These are phyloP conservation scores for Microcyclosporella mali DNA, from an alignment of 2,329 filamentous ascomycete species.

Conservation along the genomic window DNA sequence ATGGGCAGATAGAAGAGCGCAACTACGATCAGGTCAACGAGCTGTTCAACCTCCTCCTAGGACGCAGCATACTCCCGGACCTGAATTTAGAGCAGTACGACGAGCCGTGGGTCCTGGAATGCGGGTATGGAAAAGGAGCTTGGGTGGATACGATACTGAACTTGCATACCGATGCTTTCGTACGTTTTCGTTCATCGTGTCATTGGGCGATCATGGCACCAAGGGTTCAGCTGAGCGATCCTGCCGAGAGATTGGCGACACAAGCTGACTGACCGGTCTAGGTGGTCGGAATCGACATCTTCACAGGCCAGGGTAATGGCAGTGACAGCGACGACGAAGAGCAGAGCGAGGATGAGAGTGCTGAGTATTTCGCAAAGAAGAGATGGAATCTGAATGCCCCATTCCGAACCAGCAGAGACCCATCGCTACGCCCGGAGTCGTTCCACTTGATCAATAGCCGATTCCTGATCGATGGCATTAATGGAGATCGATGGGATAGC, in stretches of 20 bases:
- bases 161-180: conserved; percentile 7
- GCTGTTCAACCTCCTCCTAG: conserved; percentile 23
- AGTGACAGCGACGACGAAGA: conserved; percentile 21
- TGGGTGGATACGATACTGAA: conserved; percentile 35
- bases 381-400: conserved; percentile 32
- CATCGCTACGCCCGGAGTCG: conserved; percentile 37
- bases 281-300: conserved; percentile 31
- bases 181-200: conserved; percentile 4
- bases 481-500: conserved; percentile 63
- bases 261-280: conserved; percentile 9
- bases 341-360: conserved; percentile 17
- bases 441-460: conserved; percentile 83
- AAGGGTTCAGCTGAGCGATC: no score
- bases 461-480: conserved; percentile 64
- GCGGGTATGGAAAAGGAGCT: conserved; percentile 29
- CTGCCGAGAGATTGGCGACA: not conserved
- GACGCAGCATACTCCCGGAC: conserved; percentile 19
- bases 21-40: conserved; percentile 25
- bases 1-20: conserved; percentile 24
- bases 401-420: conserved; percentile 20
- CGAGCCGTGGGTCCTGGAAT: conserved; percentile 27
- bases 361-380: conserved; percentile 24
- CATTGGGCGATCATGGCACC: no score
- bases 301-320: conserved; percentile 21
- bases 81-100: conserved; percentile 21